phyloP scores from a whole-genome alignment of 163 green algal genomes.

The Scenedesmus sp. region DNA sequence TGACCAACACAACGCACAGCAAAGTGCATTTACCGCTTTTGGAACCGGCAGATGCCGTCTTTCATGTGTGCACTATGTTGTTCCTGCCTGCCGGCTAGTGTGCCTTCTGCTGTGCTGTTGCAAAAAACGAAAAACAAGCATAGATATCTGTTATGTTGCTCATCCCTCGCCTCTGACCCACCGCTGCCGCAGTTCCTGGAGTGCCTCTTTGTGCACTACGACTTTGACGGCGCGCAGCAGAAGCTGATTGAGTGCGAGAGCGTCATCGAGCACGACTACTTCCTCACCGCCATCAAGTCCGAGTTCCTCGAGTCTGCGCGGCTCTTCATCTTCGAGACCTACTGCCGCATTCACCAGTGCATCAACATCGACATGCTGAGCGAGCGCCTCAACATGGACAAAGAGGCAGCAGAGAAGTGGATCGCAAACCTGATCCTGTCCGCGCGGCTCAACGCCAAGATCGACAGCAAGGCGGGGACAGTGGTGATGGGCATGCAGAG shows the following conservation, averaged over 20 bases:
- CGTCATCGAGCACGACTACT: constrained; percentile 96
- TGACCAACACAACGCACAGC: background rate
- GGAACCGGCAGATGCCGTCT: no score
- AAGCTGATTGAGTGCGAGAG: constrained; percentile 90
- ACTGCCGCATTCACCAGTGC: constrained; percentile 82
- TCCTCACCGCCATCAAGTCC: constrained; percentile 89
- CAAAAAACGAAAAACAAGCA: no score
- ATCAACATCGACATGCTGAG: constrained; percentile 89
- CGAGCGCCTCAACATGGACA: constrained; percentile 94
- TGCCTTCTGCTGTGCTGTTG: background rate
- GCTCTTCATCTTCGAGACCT: constrained; percentile 97
- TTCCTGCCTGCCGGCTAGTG: background rate
- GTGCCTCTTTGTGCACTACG: constrained; percentile 94
- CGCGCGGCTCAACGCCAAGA: constrained; percentile 96
- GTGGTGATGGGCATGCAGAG: constrained; percentile 94
- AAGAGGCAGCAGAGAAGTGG: constrained; percentile 96
- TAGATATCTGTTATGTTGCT: no score
- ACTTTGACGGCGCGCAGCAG: constrained; percentile 97
- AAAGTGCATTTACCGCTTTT: no score
- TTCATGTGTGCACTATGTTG: no score
- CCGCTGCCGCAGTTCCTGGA: constrained; percentile 91
- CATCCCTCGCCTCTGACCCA: background rate
- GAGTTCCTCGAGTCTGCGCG: constrained; percentile 97
- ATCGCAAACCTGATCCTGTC: constrained; percentile 97
- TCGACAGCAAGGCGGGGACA: constrained; percentile 94